Conservation (phyloP, 2,329 filamentous ascomycete genomes). For the Colletotrichum tamarilloi region DNA sequence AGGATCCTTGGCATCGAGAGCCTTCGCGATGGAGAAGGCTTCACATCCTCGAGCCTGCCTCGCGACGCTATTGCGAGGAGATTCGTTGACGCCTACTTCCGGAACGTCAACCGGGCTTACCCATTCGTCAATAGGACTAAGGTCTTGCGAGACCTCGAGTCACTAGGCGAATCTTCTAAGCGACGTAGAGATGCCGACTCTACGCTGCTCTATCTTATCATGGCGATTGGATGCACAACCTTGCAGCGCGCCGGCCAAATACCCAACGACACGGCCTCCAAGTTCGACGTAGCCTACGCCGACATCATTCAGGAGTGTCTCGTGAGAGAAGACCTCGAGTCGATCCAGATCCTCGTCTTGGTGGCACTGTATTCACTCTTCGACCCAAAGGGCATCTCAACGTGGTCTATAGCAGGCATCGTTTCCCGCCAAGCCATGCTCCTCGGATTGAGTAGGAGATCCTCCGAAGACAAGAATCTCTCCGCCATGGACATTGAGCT, state of each 20-base stretch:
- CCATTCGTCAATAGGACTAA: slow-evolving; percentile 54
- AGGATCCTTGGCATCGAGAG: slow-evolving; percentile 26
- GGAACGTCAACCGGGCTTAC: slow-evolving; percentile 57
- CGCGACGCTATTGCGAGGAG: slow-evolving; percentile 42
- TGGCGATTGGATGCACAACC: slow-evolving; percentile 59
- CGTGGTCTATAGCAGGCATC: slow-evolving; percentile 54
- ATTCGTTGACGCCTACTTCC: slow-evolving; percentile 57
- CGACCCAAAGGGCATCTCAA: slow-evolving; percentile 51
- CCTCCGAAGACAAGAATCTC: slow-evolving; percentile 41
- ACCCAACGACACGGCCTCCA: slow-evolving; percentile 43
- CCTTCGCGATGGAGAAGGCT: slow-evolving; percentile 16
- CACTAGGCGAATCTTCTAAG: slow-evolving; percentile 39
- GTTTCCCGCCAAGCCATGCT: slow-evolving; percentile 52
- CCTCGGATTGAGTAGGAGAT: slow-evolving; percentile 48
- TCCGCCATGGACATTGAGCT: slow-evolving; percentile 44
- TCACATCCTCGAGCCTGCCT: slow-evolving; percentile 34
- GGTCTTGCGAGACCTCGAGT: slow-evolving; percentile 48
- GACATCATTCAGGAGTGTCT: slow-evolving; percentile 55
- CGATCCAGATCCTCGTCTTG: slow-evolving; percentile 53
- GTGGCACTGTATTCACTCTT: slow-evolving; percentile 57
- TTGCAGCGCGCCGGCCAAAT: slow-evolving; percentile 55
- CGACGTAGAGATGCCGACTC: slow-evolving; percentile 43
- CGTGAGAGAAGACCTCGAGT: slow-evolving; percentile 47
- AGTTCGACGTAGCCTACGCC: slow-evolving; percentile 51
- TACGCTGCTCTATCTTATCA: slow-evolving; percentile 54